Conservation (phyloP, 768 basidiomycete genomes). For the Candolleomyces eurysporus region DNA sequence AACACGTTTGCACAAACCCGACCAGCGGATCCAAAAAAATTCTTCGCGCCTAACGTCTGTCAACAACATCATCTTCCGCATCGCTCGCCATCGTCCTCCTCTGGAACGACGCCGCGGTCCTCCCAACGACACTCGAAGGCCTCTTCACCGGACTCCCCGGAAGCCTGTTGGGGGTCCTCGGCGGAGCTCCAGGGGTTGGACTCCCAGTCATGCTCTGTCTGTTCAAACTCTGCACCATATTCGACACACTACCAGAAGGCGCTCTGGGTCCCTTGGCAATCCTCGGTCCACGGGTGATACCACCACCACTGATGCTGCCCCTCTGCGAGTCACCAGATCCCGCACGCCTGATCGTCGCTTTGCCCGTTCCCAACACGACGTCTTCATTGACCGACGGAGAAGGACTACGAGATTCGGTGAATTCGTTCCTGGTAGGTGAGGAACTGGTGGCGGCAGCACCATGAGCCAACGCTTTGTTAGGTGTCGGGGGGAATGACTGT, state of each 20-base stretch:
- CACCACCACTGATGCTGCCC: neutral
- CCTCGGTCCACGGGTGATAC: slow-evolving; percentile 26
- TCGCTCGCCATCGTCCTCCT: slow-evolving; percentile 82
- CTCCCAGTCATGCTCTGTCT: slow-evolving; percentile 40
- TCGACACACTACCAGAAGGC: slow-evolving; percentile 49
- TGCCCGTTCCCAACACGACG: slow-evolving; percentile 31
- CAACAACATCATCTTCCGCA: slow-evolving; percentile 73
- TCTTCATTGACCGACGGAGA: slow-evolving; percentile 31
- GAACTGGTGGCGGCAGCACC: slow-evolving; percentile 32
- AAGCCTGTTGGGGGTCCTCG: slow-evolving; percentile 36
- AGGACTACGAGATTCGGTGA: slow-evolving; percentile 44
- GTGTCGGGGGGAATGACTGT: slow-evolving; percentile 52
- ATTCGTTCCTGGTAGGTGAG: slow-evolving; percentile 32
- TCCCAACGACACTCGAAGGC: slow-evolving; percentile 49
- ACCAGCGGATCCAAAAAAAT: too few relatives aligned
- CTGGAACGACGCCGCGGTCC: slow-evolving; percentile 50
- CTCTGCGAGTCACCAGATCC: slow-evolving; percentile 36
- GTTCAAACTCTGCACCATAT: slow-evolving; percentile 57
- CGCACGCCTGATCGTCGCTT: slow-evolving; percentile 44
- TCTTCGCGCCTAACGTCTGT: neutral
- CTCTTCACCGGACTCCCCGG: slow-evolving; percentile 45
- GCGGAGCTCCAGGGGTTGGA: slow-evolving; percentile 31
- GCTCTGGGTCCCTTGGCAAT: slow-evolving; percentile 50
- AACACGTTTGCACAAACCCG: too few relatives aligned
- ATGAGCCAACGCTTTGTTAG: slow-evolving; percentile 40